Conservation (phyloP, 2,329 filamentous ascomycete species). For the Xenoacremonium recifei region DNA sequence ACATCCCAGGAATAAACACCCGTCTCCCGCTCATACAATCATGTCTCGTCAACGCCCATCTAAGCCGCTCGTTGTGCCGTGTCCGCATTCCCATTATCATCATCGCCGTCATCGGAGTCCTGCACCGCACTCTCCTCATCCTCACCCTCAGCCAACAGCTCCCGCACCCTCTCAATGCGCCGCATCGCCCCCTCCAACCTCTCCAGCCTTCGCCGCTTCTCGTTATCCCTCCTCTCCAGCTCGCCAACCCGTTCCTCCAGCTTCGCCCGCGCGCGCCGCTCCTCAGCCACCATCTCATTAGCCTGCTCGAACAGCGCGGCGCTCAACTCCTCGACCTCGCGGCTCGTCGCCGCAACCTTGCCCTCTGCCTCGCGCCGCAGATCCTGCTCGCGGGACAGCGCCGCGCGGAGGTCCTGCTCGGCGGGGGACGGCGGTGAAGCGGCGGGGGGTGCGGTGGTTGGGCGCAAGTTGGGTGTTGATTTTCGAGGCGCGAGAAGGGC, state of each 20-base stretch:
- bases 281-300: slow-evolving; percentile 82
- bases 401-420: slow-evolving; percentile 56
- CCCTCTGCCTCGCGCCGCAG: slow-evolving; percentile 69
- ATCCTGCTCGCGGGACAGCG: slow-evolving; percentile 64
- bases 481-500: slow-evolving; percentile 47
- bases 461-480: slow-evolving; percentile 34
- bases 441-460: slow-evolving; percentile 19
- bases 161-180: slow-evolving; percentile 69
- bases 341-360: slow-evolving; percentile 60
- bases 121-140: slow-evolving; percentile 16
- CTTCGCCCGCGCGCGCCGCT: slow-evolving; percentile 67
- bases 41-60: neutral
- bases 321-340: slow-evolving; percentile 77
- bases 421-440: slow-evolving; percentile 26
- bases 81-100: neutral
- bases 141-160: slow-evolving; percentile 47
- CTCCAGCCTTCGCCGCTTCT: slow-evolving; percentile 68
- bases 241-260: slow-evolving; percentile 69
- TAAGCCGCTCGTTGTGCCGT: no score
- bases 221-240: slow-evolving; percentile 67
- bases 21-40: neutral
- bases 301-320: slow-evolving; percentile 76
- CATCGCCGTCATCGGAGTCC: slow-evolving; percentile 11
- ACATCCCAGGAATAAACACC: no score
- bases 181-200: slow-evolving; percentile 68